Base-by-base conservation (phyloP, 108 stramenopile genomes). In the Cyclotella sp. region DNA sequence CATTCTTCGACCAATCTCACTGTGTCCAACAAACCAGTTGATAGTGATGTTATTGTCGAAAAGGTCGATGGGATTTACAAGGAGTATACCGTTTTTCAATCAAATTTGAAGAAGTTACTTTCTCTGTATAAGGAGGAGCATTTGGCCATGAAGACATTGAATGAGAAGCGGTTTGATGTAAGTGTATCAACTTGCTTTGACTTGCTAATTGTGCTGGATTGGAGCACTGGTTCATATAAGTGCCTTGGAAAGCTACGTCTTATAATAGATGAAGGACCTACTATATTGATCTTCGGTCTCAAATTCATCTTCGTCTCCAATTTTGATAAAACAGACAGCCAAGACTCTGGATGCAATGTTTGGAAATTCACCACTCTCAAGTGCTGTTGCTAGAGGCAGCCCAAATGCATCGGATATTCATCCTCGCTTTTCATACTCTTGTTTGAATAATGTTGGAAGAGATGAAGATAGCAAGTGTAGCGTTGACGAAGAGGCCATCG, bases 271-370 rank as follows among this genome's bases (percentile, higher is more conserved):
- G 55, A 26, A 2, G 1, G 3, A 9, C 22, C 3, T 21, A 54
- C 53, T 19, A 27, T 5, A 13, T 24, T 40, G 30, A 18, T 11
- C 26, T 14, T 34, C 15, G 16, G 7, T 47, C 43, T 47, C 16
- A 29, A 18, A 54, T 30, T 68, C 15, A 19, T 54, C 30, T 5
- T 54, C 11, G 1, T 68, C 30, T 28, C 51, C 16, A 24, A 39
- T 18, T n/a, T 40, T 58, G 22, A 6, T 34, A 6, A 34, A 5
- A 14, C 39, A 78, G 77, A 66, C 81, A 13, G 81, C 81, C 63
- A 82, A 75, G 46, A 63, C 51, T 28, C 71, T 75, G 52, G 28
- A 75, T 67, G 70, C 61, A 21, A 82, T 82, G 69, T 68, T 75
- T 29, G 68, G 29, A 58, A 65, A 66, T 12, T 62, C 81, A 34